Evolutionary conservation across 2,329 filamentous ascomycete genomes (phyloP).

Genomic region (Nigrospora oryzae): DNA sequence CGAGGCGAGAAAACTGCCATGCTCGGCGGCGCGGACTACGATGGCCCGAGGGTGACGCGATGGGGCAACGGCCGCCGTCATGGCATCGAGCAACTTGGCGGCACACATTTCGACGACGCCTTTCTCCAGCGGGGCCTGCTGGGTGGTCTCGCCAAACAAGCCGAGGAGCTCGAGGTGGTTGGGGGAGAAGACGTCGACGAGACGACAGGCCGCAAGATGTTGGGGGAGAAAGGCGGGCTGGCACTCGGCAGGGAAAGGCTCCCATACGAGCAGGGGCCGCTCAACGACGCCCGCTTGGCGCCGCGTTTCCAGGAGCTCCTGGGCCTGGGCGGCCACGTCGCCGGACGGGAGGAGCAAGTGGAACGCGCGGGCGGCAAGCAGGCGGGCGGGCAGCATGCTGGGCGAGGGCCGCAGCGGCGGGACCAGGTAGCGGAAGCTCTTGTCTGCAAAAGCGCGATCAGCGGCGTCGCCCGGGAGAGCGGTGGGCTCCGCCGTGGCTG

Average conservation of each 20-base stretch:
- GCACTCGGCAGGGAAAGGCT: slow-evolving; percentile 10
- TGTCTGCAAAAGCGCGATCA: slow-evolving; percentile 4
- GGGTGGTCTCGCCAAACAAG: slow-evolving; percentile 9
- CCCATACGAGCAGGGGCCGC: slow-evolving; percentile 6
- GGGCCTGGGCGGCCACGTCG: slow-evolving; percentile 9
- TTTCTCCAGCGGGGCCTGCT: slow-evolving; percentile 11
- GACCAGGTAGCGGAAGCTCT: slow-evolving; percentile 12
- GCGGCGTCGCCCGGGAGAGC: too few relatives aligned
- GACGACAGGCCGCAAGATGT: slow-evolving; percentile 12
- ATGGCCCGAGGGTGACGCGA: slow-evolving; percentile 4
- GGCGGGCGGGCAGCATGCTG: slow-evolving; percentile 2
- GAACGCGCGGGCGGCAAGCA: slow-evolving; percentile 11
- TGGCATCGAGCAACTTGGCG: slow-evolving; percentile 14
- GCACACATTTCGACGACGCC: slow-evolving; percentile 9
- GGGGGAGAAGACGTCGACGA: slow-evolving; percentile 25
- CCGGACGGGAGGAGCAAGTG: slow-evolving; percentile 14
- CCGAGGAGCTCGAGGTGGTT: slow-evolving; percentile 25
- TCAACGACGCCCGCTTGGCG: neutral
- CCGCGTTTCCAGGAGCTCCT: slow-evolving; percentile 9
- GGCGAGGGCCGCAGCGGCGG: slow-evolving; percentile 9
- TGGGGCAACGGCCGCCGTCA: neutral
- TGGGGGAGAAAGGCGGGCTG: slow-evolving; percentile 13
- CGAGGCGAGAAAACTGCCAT: slow-evolving; percentile 16
- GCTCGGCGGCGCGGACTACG: slow-evolving; percentile 20
- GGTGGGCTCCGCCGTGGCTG: neutral